Evolutionary conservation across 495 filamentous ascomycete genomes (phyloP).

Genomic region (Apodospora peruviana): DNA sequence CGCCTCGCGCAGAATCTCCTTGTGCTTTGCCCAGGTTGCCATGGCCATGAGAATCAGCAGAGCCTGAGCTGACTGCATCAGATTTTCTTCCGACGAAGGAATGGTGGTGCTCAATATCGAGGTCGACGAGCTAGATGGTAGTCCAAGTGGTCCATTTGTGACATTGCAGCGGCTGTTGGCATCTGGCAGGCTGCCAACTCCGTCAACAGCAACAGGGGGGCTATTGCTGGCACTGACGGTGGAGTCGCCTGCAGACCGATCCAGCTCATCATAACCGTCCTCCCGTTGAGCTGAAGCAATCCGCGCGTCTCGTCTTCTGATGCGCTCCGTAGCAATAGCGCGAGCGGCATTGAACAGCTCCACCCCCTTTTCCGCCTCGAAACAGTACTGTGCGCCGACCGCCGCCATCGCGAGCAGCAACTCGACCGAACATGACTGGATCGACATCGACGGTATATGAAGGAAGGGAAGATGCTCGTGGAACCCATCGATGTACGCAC

Average conservation of each 20-base stretch:
- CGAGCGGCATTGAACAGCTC: constrained; percentile 10
- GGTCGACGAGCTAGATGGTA: too few species aligned
- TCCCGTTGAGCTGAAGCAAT: background rate
- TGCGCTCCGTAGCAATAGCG: constrained; percentile 6
- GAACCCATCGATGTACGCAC: constrained; percentile 31
- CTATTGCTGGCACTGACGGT: too few species aligned
- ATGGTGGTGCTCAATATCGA: background rate
- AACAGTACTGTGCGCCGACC: constrained; percentile 13
- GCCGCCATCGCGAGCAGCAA: constrained; percentile 11
- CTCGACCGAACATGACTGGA: background rate
- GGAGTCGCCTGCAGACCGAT: too few species aligned
- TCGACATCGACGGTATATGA: constrained; percentile 10
- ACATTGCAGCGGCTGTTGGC: too few species aligned
- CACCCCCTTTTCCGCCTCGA: constrained; percentile 10
- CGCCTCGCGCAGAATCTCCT: constrained; percentile 1
- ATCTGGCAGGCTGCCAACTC: too few species aligned
- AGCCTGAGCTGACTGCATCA: constrained; percentile 9
- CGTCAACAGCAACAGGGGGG: too few species aligned
- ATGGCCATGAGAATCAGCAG: constrained; percentile 11
- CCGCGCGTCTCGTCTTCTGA: constrained; percentile 1
- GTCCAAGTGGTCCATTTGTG: too few species aligned
- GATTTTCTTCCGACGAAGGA: background rate
- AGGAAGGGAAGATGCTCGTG: constrained; percentile 44
- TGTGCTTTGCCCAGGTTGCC: constrained; percentile 7
- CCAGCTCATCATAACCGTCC: background rate